Conservation (phyloP, 2,329 filamentous ascomycete genomes). For the Pestalotiopsis sp. region DNA sequence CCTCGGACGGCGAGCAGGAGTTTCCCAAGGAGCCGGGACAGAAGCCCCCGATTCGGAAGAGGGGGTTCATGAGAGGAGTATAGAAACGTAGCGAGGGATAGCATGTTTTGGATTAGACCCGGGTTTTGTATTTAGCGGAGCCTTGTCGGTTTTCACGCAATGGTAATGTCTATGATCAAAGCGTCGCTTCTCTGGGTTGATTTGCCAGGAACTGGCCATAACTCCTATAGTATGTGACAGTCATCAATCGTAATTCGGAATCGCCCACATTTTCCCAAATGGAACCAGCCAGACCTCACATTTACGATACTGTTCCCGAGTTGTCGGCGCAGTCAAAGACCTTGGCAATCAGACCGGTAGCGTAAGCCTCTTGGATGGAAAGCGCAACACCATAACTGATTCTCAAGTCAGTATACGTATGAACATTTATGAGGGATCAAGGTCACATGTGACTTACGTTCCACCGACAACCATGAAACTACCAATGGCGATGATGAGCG, state of each 20-base stretch:
- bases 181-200: no score
- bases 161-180: not conserved
- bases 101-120: not conserved
- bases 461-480: constrained; percentile 29
- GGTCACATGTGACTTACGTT: constrained; percentile 25
- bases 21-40: constrained; percentile 29
- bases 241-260: no score
- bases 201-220: no score
- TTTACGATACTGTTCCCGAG: constrained; percentile 14
- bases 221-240: no score
- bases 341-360: constrained; percentile 22
- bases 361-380: constrained; percentile 28
- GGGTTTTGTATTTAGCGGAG: not conserved
- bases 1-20: constrained; percentile 28
- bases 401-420: constrained; percentile 14
- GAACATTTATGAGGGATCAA: not conserved
- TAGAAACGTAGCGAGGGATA: not conserved
- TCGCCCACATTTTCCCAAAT: no score
- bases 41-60: constrained; percentile 31
- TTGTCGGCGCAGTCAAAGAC: constrained; percentile 32
- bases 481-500: constrained; percentile 24
- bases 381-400: constrained; percentile 24
- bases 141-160: not conserved
- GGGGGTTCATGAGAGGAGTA: constrained; percentile 2
- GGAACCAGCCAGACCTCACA: not conserved